Conservation (phyloP, 495 filamentous ascomycete species). For the Neurospora sp. region DNA sequence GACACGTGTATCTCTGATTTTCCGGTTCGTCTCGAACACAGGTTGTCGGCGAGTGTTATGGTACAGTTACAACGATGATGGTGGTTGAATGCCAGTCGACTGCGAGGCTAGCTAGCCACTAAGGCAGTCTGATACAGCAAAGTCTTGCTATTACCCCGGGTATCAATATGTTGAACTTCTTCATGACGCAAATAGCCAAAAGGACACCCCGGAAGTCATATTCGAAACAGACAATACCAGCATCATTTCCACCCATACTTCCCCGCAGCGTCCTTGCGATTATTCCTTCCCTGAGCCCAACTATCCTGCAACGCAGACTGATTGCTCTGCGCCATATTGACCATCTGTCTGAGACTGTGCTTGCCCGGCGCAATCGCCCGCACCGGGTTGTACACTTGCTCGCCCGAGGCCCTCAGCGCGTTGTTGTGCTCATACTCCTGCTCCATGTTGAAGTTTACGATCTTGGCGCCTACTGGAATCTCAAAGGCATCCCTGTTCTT, state of each 20-base stretch:
- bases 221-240: neutral
- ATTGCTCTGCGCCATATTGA: slow-evolving; percentile 69
- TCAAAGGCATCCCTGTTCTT: slow-evolving; percentile 16
- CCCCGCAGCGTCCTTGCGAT: slow-evolving; percentile 66
- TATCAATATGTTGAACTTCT: neutral
- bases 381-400: slow-evolving; percentile 69
- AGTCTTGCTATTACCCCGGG: neutral
- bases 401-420: slow-evolving; percentile 54
- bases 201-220: slow-evolving; percentile 12
- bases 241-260: slow-evolving; percentile 63
- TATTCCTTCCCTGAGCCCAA: slow-evolving; percentile 65
- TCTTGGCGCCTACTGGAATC: slow-evolving; percentile 28
- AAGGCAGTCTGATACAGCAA: neutral
- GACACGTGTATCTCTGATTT: neutral
- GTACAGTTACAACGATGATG: neutral
- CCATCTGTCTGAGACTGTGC: slow-evolving; percentile 76
- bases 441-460: slow-evolving; percentile 79
- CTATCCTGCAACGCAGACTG: slow-evolving; percentile 79
- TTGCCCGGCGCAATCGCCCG: slow-evolving; percentile 79
- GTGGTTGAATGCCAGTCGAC: neutral
- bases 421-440: slow-evolving; percentile 78
- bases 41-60: neutral
- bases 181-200: neutral
- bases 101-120: too few species aligned
- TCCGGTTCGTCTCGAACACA: neutral